Evolutionary conservation across 495 filamentous ascomycete species (phyloP).

Genomic region (Monascus purpureus): DNA sequence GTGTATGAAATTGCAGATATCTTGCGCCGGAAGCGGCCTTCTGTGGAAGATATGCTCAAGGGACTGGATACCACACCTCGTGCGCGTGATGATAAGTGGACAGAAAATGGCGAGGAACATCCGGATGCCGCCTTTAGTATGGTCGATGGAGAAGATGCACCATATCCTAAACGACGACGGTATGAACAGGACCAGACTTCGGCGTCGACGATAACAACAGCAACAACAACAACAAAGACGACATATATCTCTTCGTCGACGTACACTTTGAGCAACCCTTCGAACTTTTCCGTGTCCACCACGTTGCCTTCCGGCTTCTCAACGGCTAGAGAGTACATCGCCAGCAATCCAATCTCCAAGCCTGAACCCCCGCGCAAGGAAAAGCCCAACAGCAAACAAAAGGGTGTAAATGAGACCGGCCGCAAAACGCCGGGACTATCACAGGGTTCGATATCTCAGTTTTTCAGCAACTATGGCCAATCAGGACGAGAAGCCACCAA

Average conservation of each 20-base stretch:
- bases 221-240: conserved; percentile 8
- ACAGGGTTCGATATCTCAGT: conserved; percentile 28
- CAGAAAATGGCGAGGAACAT: conserved; percentile 40
- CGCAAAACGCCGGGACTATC: conserved; percentile 14
- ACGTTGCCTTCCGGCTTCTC: conserved; percentile 25
- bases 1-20: conserved; percentile 50
- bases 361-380: conserved; percentile 4
- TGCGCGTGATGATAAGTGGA: conserved; percentile 49
- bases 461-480: conserved; percentile 17
- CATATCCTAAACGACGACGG: conserved; percentile 22
- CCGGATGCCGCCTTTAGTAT: conserved; percentile 17
- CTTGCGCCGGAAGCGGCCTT: conserved; percentile 41
- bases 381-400: conserved; percentile 8
- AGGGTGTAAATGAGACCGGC: conserved; percentile 3
- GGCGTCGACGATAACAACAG: too few relatives aligned
- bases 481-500: conserved; percentile 9
- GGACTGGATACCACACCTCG: conserved; percentile 30
- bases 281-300: conserved; percentile 19
- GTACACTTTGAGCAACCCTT: conserved; percentile 16
- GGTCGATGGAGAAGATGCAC: conserved; percentile 9
- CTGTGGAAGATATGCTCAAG: conserved; percentile 30
- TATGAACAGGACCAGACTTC: conserved; percentile 15
- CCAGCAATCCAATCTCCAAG: conserved; percentile 9
- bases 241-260: conserved; percentile 12
- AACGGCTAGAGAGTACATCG: conserved; percentile 30